Evolutionary conservation across 345 rosid species (phyloP), one percentile per base, ranked within the genome.

Genomic region (Adansonia digitata): DNA sequence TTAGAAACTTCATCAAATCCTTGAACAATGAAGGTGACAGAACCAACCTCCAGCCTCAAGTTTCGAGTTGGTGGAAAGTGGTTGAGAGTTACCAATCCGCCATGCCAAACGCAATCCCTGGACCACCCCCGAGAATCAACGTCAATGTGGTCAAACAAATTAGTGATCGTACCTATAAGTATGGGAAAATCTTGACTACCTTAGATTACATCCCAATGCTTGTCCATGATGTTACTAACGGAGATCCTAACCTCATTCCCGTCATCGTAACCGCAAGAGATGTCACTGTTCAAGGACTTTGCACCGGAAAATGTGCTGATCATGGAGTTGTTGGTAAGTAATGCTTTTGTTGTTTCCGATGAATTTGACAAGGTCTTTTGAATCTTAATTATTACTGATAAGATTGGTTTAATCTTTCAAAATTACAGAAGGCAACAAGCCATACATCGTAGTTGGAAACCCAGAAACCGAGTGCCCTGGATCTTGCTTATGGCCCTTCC

Each of bases 401-500:
- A 31, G 3, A 43, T 11, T 43, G 10, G 48, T 2, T 43, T 1
- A 9, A 12, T 35, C 14, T 55, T 17, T 27, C 1, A 29, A 66
- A 56, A 48, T 55, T 55, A 46, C 24, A 80, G 84, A 63, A 2
- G 1, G 2, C 29, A 43, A 35, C 15, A 75, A 72, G 22, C 87
- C 88, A 7, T 92, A 81, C 79, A 71, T 92, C 31, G 11, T 87
- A 43, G 87, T 88, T 5, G 91, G 92, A n/a, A 74, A 90, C 67
- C 91, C 94, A 27, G 86, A 80, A 78, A 65, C 18, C 6, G 87
- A 85, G 77, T 92, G 94, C 79, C 94, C 94, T 0, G 92, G 86
- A 24, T 67, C 75, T 6, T 92, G 94, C 40, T 90, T 83, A 0
- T 90, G 93, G 93, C 94, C 97, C 1, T 92, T 90, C 82, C 74